Evolutionary conservation across 768 basidiomycete species (phyloP).

Genomic region (Melanogaster broomeanus): DNA sequence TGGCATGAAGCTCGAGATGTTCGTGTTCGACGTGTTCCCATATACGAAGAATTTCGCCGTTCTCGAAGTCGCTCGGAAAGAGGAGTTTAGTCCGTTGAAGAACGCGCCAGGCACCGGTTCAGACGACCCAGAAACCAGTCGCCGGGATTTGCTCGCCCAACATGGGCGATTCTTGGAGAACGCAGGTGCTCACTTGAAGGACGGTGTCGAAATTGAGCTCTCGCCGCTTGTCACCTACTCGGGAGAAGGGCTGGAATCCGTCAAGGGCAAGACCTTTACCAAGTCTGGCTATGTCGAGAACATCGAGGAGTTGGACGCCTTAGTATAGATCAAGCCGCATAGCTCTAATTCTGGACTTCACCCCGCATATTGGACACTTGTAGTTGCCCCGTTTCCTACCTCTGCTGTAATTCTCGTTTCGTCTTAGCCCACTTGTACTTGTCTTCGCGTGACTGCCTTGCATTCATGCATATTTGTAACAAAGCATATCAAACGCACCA

Average conservation of each 20-base stretch:
- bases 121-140: constrained; percentile 89
- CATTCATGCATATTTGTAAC: constrained; percentile 13
- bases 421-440: constrained; percentile 3
- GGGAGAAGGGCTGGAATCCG: constrained; percentile 83
- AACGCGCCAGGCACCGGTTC: constrained; percentile 92
- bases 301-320: constrained; percentile 70
- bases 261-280: constrained; percentile 76
- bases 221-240: constrained; percentile 88
- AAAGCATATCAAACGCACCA: constrained; percentile 8
- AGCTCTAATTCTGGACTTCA: constrained; percentile 4
- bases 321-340: constrained; percentile 43
- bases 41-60: constrained; percentile 82
- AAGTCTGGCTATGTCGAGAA: constrained; percentile 70
- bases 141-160: constrained; percentile 86
- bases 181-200: constrained; percentile 73
- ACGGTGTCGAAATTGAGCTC: constrained; percentile 86
- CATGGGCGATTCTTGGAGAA: constrained; percentile 80
- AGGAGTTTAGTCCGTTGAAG: constrained; percentile 97
- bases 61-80: constrained; percentile 81
- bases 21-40: constrained; percentile 99
- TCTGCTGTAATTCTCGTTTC: background rate
- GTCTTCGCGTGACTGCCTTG: constrained; percentile 10
- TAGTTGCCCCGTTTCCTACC: constrained; percentile 1
- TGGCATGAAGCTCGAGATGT: constrained; percentile 98
- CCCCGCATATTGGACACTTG: background rate